A percentile compares a stretch with the other conserved stretches of the same genome.
Conservation (phyloP, 2,329 filamentous ascomycete species). For the Metarhizium guizhouense region DNA sequence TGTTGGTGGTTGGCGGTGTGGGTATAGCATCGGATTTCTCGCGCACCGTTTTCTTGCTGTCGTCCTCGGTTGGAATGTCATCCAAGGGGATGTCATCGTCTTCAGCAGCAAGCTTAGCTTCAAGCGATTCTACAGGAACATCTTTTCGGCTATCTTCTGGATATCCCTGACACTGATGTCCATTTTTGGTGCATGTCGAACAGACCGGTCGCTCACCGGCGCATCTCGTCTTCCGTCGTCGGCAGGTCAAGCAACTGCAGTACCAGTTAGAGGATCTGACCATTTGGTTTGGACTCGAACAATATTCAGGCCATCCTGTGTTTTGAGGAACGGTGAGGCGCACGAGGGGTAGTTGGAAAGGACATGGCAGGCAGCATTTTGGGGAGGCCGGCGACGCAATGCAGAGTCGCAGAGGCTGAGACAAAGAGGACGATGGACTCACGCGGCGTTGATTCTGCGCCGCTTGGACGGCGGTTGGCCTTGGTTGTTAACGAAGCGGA, state of each 20-base stretch:
- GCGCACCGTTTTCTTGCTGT: not conserved
- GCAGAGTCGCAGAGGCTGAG: not conserved
- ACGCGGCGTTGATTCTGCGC: conserved; percentile 71
- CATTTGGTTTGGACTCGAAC: not conserved
- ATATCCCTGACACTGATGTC: conserved; percentile 61
- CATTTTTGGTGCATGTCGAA: conserved; percentile 64
- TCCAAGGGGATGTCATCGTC: conserved; percentile 8
- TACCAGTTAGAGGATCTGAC: not conserved
- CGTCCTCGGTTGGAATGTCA: conserved; percentile 5
- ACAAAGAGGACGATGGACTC: conserved; percentile 26
- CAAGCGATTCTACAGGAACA: conserved; percentile 12
- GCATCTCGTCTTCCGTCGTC: conserved; percentile 67
- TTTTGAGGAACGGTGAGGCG: not conserved
- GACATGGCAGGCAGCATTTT: not conserved
- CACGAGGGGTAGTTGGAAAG: not conserved
- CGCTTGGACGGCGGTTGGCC: conserved; percentile 73
- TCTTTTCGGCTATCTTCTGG: conserved; percentile 43
- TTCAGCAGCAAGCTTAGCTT: conserved; percentile 11
- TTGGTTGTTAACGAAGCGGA: conserved; percentile 76
- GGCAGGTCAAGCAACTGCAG: conserved; percentile 60
- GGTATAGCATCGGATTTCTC: not conserved
- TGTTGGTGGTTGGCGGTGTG: not conserved
- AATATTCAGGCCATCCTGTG: not conserved
- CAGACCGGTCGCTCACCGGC: conserved; percentile 64
- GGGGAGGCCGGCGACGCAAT: not conserved